These are phyloP conservation scores for Geosmithia flava DNA, from an alignment of 2,329 filamentous ascomycete genomes.

Conservation along the genomic window DNA sequence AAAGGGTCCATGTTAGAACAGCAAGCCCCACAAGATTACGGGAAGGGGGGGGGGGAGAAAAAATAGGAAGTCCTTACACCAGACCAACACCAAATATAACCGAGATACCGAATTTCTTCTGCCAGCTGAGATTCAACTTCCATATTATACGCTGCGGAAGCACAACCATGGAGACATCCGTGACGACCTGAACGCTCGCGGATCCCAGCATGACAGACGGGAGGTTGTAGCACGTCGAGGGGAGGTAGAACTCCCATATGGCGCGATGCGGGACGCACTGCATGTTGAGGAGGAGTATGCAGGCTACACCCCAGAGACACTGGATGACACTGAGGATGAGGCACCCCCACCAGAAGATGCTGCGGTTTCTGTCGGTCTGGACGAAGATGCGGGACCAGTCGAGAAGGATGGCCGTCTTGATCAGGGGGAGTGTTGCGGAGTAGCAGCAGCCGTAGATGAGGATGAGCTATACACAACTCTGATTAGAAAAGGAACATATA, in stretches of 20 bases:
- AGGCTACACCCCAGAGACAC: constrained; percentile 11
- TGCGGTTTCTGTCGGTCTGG: constrained; percentile 7
- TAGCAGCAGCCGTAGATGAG: constrained; percentile 21
- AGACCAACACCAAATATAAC: constrained; percentile 17
- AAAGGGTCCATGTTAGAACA: not conserved
- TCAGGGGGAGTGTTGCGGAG: constrained; percentile 19
- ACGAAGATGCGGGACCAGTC: constrained; percentile 28
- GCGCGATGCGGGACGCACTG: constrained; percentile 12
- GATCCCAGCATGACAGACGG: constrained; percentile 14
- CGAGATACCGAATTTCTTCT: constrained; percentile 16
- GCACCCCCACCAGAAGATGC: constrained; percentile 21
- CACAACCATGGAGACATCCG: constrained; percentile 14
- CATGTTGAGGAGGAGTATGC: constrained; percentile 18
- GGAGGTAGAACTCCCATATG: constrained; percentile 19
- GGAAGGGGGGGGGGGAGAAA: not conserved
- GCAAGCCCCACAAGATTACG: not conserved
- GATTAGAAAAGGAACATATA: not conserved
- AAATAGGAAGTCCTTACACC: constrained; percentile 12
- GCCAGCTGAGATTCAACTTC: constrained; percentile 15
- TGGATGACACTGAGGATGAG: constrained; percentile 16
- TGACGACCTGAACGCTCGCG: constrained; percentile 13
- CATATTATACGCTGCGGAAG: constrained; percentile 18
- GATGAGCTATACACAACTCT: constrained; percentile 12
- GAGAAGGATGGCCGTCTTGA: constrained; percentile 27
- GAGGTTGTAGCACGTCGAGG: constrained; percentile 16